Percentiles rank a stretch among this genome's conserved stretches.
Evolutionary conservation across 805 yeast species (phyloP).

Genomic region (Maudiozyma saulgeensis): DNA sequence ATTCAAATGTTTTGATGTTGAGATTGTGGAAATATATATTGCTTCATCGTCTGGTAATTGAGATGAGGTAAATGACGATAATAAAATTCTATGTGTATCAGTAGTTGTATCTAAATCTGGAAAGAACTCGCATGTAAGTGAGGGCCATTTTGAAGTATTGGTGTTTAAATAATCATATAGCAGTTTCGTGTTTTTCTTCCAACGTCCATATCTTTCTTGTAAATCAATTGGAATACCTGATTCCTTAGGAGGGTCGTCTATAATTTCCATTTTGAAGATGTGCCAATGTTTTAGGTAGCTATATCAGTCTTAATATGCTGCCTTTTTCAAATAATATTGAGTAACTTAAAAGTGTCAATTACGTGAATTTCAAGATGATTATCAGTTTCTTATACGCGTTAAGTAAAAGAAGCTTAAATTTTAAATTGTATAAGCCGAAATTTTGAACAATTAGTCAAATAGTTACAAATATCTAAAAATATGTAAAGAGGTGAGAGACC

Average conservation of each 20-base stretch:
- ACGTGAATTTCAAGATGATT: no score
- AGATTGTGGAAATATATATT: slow-evolving; percentile 20
- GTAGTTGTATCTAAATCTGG: slow-evolving; percentile 33
- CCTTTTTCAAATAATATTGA: no score
- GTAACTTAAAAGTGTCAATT: no score
- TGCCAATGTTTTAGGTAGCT: no score
- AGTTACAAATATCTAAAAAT: no score
- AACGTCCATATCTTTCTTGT: slow-evolving; percentile 31
- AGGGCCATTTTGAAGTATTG: slow-evolving; percentile 58
- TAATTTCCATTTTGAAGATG: neutral
- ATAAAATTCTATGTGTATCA: slow-evolving; percentile 22
- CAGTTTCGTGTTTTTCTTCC: slow-evolving; percentile 78
- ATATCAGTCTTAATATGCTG: no score
- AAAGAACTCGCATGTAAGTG: slow-evolving; percentile 60
- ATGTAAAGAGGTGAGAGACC: no score
- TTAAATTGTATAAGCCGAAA: no score
- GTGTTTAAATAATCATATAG: slow-evolving; percentile 68
- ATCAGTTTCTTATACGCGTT: no score
- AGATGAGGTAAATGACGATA: slow-evolving; percentile 29
- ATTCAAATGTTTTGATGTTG: slow-evolving; percentile 24
- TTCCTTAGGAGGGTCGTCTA: neutral
- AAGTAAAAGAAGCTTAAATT: no score
- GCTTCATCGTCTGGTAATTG: slow-evolving; percentile 29
- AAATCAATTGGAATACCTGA: slow-evolving; percentile 14
- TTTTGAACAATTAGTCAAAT: no score